Conservation (phyloP, 768 basidiomycete species). For the Agaricus subrufescens region DNA sequence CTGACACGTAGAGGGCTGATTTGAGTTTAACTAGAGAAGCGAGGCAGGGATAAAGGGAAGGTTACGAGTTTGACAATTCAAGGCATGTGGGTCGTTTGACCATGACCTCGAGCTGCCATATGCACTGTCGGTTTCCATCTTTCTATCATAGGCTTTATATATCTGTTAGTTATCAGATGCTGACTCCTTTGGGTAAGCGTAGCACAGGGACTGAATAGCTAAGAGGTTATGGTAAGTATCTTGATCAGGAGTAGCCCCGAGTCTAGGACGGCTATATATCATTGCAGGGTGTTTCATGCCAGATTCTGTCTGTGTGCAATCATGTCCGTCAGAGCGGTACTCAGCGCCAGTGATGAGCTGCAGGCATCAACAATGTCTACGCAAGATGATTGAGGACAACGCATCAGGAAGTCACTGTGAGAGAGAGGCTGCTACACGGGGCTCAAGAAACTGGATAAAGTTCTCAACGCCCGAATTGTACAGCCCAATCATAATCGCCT, state of each 20-base stretch:
- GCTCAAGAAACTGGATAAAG: too few species aligned
- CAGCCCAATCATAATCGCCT: too few species aligned
- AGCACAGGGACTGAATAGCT: slow-evolving; percentile 7
- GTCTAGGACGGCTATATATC: slow-evolving; percentile 1
- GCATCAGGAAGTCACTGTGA: too few species aligned
- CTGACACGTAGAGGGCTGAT: slow-evolving; percentile 5
- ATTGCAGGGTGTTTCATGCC: neutral
- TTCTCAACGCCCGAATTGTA: too few species aligned
- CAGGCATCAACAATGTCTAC: too few species aligned
- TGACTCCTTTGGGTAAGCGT: slow-evolving; percentile 3
- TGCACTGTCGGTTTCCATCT: neutral
- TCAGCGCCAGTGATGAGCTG: too few species aligned
- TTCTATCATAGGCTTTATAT: slow-evolving; percentile 1
- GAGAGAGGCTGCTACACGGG: too few species aligned
- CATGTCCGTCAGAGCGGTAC: too few species aligned
- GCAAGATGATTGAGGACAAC: too few species aligned
- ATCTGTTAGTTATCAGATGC: neutral
- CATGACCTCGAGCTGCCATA: neutral
- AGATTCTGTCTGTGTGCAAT: neutral
- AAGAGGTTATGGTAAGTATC: neutral
- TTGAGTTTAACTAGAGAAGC: too few species aligned
- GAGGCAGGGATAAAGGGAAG: neutral
- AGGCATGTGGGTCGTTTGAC: slow-evolving; percentile 1
- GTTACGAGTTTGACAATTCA: neutral
- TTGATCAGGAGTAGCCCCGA: slow-evolving; percentile 6